These are phyloP conservation scores for Cordyceps farinosa DNA, from an alignment of 2,329 filamentous ascomycete species.

Conservation along the genomic window DNA sequence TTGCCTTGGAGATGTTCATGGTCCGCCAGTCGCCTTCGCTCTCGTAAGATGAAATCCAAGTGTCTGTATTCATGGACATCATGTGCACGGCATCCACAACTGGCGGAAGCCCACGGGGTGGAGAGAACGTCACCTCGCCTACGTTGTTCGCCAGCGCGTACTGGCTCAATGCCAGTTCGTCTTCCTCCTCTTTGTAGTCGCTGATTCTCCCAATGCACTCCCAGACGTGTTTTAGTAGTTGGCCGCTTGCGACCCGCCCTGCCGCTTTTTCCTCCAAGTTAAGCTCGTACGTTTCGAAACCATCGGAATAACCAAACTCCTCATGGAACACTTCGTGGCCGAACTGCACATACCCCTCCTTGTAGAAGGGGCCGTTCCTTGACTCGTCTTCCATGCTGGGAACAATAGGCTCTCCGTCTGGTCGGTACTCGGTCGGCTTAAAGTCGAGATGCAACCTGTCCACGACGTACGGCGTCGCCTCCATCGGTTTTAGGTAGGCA, in stretches of 20 bases:
- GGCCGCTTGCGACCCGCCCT: neutral
- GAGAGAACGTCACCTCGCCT: neutral
- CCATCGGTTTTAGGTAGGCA: neutral
- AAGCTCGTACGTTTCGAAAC: neutral
- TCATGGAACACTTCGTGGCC: conserved; percentile 1
- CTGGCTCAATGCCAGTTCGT: neutral
- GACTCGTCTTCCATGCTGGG: neutral
- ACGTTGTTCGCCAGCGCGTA: neutral
- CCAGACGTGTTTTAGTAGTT: neutral
- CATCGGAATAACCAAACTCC: too few species aligned
- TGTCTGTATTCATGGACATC: neutral
- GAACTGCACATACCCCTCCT: neutral
- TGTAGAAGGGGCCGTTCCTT: neutral
- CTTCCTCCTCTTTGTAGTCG: neutral
- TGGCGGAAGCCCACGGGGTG: neutral
- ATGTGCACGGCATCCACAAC: neutral
- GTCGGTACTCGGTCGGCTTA: neutral
- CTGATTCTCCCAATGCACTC: neutral
- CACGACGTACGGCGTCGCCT: neutral
- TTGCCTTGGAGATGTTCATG: conserved; percentile 2
- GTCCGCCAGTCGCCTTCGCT: neutral
- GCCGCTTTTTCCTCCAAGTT: neutral
- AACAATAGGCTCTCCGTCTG: neutral
- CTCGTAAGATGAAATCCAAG: neutral
- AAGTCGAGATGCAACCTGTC: neutral